Conservation (phyloP, 345 rosid genomes). For the Citrus medica region DNA sequence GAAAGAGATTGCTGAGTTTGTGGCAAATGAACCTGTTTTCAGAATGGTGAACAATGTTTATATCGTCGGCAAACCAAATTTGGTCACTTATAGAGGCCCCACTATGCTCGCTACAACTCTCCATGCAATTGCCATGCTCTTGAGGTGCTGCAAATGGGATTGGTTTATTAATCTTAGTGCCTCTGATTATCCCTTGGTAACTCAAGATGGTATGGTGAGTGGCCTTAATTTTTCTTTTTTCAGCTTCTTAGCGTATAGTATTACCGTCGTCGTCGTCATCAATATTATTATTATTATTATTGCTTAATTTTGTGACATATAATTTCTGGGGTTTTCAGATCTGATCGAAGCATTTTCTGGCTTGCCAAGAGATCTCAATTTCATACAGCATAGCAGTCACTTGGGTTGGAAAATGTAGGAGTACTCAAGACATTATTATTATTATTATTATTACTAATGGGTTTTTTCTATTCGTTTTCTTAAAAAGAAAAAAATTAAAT, state of each 20-base stretch:
- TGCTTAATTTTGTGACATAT: background rate
- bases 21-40: conserved; percentile 51
- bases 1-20: conserved; percentile 50
- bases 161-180: conserved; percentile 99
- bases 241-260: background rate
- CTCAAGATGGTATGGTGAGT: conserved; percentile 99
- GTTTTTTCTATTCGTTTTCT: background rate
- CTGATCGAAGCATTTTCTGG: conserved; percentile 81
- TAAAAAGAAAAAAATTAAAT: background rate
- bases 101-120: conserved; percentile 90
- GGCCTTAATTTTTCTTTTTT: conserved; percentile 12
- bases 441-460: background rate
- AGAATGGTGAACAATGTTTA: conserved; percentile 65
- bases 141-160: conserved; percentile 82
- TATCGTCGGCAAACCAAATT: conserved; percentile 69
- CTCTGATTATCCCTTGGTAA: conserved; percentile 84
- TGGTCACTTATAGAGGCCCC: conserved; percentile 90
- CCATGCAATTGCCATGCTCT: conserved; percentile 73
- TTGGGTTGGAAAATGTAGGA: conserved; percentile 92
- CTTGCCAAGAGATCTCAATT: conserved; percentile 82
- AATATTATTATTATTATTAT: no score
- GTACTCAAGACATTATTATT: background rate
- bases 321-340: conserved; percentile 48
- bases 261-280: background rate
- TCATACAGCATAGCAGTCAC: conserved; percentile 74